These are phyloP conservation scores for Saitozyma podzolica DNA, from an alignment of 768 basidiomycete species.

Conservation along the genomic window DNA sequence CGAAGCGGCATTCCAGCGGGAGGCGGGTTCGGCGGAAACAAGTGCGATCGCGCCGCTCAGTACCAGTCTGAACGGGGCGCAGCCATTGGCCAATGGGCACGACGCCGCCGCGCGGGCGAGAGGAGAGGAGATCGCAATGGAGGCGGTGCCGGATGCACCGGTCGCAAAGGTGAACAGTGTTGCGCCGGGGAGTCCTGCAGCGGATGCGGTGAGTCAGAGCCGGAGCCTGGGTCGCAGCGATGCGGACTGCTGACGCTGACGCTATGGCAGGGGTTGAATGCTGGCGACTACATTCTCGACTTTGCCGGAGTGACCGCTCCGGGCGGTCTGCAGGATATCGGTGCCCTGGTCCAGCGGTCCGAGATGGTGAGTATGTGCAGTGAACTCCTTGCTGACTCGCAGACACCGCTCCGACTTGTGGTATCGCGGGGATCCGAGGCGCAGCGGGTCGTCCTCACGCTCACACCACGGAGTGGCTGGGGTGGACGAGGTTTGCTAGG, in stretches of 20 bases:
- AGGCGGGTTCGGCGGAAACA: neutral
- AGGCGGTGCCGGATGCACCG: neutral
- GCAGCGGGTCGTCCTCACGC: slow-evolving; percentile 55
- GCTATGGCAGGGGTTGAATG: slow-evolving; percentile 20
- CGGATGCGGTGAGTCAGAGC: slow-evolving; percentile 64
- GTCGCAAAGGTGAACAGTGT: slow-evolving; percentile 80
- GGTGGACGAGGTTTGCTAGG: slow-evolving; percentile 83
- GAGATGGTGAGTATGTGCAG: slow-evolving; percentile 66
- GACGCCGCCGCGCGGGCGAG: neutral
- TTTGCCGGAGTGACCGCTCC: slow-evolving; percentile 66
- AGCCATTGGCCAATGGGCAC: slow-evolving; percentile 15
- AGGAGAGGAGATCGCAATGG: neutral
- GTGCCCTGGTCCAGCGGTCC: slow-evolving; percentile 68
- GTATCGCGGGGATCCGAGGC: slow-evolving; percentile 17
- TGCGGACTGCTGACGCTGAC: neutral
- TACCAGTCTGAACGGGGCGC: slow-evolving; percentile 15
- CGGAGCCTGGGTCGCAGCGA: slow-evolving; percentile 6
- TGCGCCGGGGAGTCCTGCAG: slow-evolving; percentile 77
- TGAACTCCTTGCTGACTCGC: neutral
- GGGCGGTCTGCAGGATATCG: slow-evolving; percentile 69
- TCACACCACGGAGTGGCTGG: slow-evolving; percentile 76
- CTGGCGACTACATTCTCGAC: slow-evolving; percentile 29
- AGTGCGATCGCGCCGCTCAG: slow-evolving; percentile 46
- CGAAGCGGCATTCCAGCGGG: slow-evolving; percentile 63
- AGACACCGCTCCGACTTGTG: slow-evolving; percentile 24